Evolutionary conservation across 306 rosid genomes (phyloP), one percentile per base, ranked within the genome.

Genomic region (Crotalaria pallida): DNA sequence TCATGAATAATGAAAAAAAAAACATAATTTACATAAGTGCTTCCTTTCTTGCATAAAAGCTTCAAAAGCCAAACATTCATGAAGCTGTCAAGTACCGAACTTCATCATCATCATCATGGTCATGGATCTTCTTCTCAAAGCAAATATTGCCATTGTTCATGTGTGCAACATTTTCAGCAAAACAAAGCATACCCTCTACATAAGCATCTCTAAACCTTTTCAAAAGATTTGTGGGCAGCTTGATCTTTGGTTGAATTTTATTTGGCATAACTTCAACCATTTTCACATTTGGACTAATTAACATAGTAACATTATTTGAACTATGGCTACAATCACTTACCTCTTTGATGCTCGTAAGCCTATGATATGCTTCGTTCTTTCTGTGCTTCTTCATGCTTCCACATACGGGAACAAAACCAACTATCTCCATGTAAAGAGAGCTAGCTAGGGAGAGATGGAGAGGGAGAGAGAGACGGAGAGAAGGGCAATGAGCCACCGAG

Each of bases 201-300:
- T 88, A 88, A 65, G 77, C 80, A 75, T 88, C 81, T 77, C 89
- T 86, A 34, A 86, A 49, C 71, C 58, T 73, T 58, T 74, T 86
- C 74, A 76, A 33, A 2, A 63, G 7, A 75, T 44, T 56, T 15
- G 36, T 58, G 10, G 83, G 72, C 15, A 74, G 33, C 33, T 49
- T 59, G 2, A 61, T 64, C 77, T 79, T 85, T 40, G 79, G 64
- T 74, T 68, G 73, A 26, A 73, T 75, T 72, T 29, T 5, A 29
- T 65, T 75, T 3, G 74, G 73, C 1, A 55, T 55, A 36, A 33
- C 65, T 44, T 62, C 34, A 61, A 63, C 51, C 48, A 29, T 41
- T 49, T 77, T 55, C 29, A 33, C 57, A 52, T 48, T 69, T 26
- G 45, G 16, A 44, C 51, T 44, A 29, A 3, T 29, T 10, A 23